A percentile compares a stretch with the other conserved stretches of the same genome.
These are phyloP conservation scores for Meyerozyma guilliermondii DNA, from an alignment of 1,139 yeast genomes.

Conservation along the genomic window DNA sequence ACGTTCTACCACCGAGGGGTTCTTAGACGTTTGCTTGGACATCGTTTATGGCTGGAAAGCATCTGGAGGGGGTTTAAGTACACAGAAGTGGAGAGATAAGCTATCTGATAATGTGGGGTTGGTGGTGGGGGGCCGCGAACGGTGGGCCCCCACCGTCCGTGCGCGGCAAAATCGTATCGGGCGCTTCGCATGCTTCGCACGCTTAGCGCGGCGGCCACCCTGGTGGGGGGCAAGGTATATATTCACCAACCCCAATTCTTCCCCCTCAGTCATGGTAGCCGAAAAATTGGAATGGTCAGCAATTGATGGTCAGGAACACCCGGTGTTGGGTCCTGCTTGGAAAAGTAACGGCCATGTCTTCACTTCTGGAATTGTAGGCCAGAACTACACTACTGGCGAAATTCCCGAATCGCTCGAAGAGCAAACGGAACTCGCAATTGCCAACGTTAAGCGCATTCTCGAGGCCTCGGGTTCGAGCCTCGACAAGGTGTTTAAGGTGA, in stretches of 20 bases:
- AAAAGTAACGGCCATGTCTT: constrained; percentile 46
- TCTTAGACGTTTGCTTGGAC: neutral
- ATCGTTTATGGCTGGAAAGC: neutral
- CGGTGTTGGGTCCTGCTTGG: constrained; percentile 43
- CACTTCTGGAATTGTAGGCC: constrained; percentile 40
- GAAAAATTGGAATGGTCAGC: constrained; percentile 36
- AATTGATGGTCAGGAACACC: constrained; percentile 28
- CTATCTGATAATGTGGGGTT: neutral
- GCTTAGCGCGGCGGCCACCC: neutral
- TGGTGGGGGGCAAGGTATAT: neutral
- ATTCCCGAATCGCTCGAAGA: constrained; percentile 35
- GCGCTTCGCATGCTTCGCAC: too few relatives aligned
- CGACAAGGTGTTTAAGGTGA: constrained; percentile 47
- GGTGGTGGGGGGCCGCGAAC: neutral
- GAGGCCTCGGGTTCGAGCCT: constrained; percentile 45
- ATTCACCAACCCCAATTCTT: neutral
- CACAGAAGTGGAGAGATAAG: constrained; percentile 1
- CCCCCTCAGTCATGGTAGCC: constrained; percentile 14
- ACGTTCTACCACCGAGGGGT: neutral
- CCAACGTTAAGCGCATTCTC: constrained; percentile 39
- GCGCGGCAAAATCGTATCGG: too few relatives aligned
- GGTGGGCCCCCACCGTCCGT: too few relatives aligned
- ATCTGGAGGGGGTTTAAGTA: constrained; percentile 1
- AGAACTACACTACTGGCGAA: constrained; percentile 27
- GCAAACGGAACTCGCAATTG: constrained; percentile 44